Conservation (phyloP, 108 stramenopile species). For the Cyclotella choctawhatcheeana region DNA sequence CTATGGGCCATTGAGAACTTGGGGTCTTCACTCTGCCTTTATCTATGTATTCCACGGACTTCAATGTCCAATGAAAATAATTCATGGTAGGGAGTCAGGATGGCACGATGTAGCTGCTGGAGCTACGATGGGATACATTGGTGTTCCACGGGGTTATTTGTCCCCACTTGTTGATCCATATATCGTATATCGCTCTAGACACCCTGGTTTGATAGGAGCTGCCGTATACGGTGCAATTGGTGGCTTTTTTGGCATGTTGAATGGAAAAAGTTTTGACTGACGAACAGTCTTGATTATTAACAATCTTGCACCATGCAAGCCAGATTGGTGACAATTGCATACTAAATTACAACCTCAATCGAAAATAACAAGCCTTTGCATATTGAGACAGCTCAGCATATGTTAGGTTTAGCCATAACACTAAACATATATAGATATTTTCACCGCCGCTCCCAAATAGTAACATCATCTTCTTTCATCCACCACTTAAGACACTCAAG, state of each 20-base stretch:
- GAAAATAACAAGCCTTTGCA: neutral
- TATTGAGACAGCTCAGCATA: neutral
- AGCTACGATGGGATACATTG: slow-evolving; percentile 61
- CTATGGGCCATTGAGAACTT: neutral
- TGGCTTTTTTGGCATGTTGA: too few species aligned
- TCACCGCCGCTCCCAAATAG: slow-evolving; percentile 49
- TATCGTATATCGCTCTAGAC: slow-evolving; percentile 26
- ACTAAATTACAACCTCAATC: too few species aligned
- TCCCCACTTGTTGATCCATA: slow-evolving; percentile 60
- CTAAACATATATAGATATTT: neutral
- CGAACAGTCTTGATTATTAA: neutral
- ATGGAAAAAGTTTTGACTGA: neutral
- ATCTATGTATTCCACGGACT: slow-evolving; percentile 57
- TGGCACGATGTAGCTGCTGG: slow-evolving; percentile 57
- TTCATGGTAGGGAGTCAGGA: slow-evolving; percentile 55
- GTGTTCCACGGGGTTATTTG: slow-evolving; percentile 49
- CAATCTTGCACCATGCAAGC: too few species aligned
- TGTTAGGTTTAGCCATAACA: neutral
- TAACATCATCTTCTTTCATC: slow-evolving; percentile 65
- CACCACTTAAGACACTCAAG: slow-evolving; percentile 54
- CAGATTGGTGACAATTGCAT: too few species aligned
- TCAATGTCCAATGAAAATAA: slow-evolving; percentile 75
- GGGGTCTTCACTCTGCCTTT: slow-evolving; percentile 42
- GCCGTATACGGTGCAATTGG: slow-evolving; percentile 1
- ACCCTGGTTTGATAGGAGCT: slow-evolving; percentile 35